Percentiles rank a stretch among this genome's conserved stretches.
Conservation (phyloP, 345 rosid genomes). For the Erucastrum elatum region DNA sequence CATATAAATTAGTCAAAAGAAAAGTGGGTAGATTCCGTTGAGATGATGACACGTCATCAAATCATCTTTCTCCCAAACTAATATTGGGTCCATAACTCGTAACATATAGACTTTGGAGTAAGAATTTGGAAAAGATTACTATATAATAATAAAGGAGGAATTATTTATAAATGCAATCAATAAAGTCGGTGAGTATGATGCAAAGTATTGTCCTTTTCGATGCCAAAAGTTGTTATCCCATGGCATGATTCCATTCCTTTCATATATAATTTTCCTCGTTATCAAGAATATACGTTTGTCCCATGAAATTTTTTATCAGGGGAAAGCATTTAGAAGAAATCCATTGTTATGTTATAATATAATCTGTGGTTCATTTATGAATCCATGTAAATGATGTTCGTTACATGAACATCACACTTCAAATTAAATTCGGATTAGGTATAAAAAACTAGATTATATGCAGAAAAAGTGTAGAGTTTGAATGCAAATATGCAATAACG, state of each 20-base stretch:
- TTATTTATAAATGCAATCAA: slow-evolving; percentile 8
- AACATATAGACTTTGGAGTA: background rate
- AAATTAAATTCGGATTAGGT: background rate
- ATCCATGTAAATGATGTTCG: background rate
- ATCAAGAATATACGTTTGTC: slow-evolving; percentile 27
- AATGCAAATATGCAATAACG: background rate
- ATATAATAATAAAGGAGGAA: background rate
- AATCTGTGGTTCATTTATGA: background rate
- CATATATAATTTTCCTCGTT: slow-evolving; percentile 19
- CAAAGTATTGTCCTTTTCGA: slow-evolving; percentile 43
- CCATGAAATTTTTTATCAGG: background rate
- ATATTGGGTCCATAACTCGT: slow-evolving; percentile 7
- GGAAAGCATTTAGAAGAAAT: background rate
- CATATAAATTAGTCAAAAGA: background rate
- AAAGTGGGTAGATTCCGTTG: background rate
- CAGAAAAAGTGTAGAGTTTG: background rate
- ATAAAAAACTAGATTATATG: background rate
- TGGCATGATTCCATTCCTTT: slow-evolving; percentile 25
- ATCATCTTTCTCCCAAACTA: slow-evolving; percentile 22
- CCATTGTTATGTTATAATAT: background rate
- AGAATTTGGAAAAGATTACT: background rate
- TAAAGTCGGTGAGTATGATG: slow-evolving; percentile 41
- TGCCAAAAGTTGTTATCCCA: slow-evolving; percentile 24
- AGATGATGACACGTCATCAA: slow-evolving; percentile 18
- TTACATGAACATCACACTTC: background rate